Percentiles rank a stretch among this genome's conserved stretches.
Conservation (phyloP, 2,329 filamentous ascomycete genomes). For the Fusarium odoratissimum region DNA sequence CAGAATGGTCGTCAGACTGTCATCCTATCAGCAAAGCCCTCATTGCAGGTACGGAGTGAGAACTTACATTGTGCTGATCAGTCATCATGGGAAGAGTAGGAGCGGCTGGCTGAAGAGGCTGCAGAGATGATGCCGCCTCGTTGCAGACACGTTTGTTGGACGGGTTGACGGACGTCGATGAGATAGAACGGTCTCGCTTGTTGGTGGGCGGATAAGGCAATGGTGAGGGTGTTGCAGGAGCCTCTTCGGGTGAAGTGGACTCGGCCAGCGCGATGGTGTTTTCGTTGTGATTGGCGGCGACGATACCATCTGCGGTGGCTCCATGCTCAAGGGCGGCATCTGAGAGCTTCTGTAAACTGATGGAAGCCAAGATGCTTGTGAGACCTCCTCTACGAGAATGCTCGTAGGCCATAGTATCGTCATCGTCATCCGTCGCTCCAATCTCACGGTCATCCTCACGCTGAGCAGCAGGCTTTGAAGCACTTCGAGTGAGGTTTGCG, state of each 20-base stretch:
- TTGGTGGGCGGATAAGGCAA: neutral
- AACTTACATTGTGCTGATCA: neutral
- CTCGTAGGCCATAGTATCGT: neutral
- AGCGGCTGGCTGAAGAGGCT: neutral
- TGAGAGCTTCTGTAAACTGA: neutral
- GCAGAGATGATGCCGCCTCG: neutral
- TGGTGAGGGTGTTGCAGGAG: neutral
- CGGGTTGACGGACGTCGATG: neutral
- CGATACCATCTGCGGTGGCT: neutral
- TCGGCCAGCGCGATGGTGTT: neutral
- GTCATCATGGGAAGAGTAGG: neutral
- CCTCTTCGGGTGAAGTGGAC: neutral
- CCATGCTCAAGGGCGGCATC: neutral
- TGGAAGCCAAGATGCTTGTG: neutral
- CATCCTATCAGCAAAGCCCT: neutral
- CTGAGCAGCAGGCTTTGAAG: neutral
- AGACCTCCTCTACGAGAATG: neutral
- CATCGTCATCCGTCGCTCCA: neutral
- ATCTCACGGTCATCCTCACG: neutral
- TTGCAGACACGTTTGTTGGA: neutral
- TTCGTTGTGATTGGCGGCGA: neutral
- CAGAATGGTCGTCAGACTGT: neutral
- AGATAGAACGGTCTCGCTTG: conserved; percentile 2
- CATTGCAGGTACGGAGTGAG: accelerated
- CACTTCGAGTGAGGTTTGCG: neutral